Evolutionary conservation across 2,329 filamentous ascomycete genomes (phyloP).

Genomic region (Pseudogymnoascus sp.): DNA sequence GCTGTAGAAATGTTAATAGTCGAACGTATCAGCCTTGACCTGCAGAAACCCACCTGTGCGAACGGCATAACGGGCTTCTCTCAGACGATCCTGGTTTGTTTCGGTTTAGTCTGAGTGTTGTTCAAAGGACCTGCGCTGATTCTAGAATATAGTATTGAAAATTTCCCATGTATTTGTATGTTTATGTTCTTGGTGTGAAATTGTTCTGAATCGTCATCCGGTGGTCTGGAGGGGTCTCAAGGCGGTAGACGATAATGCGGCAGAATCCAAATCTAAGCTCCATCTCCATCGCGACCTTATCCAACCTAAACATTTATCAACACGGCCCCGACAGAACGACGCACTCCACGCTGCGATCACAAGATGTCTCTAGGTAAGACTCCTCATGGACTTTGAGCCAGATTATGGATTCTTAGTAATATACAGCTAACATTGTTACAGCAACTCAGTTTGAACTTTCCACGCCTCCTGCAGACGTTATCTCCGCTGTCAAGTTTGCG

Average conservation of each 20-base stretch:
- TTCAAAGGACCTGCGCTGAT: neutral
- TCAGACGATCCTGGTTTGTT: neutral
- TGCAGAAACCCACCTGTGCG: conserved; percentile 20
- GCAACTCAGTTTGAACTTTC: conserved; percentile 75
- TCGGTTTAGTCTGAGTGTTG: neutral
- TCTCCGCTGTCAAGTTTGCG: conserved; percentile 82
- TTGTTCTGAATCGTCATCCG: conserved; percentile 3
- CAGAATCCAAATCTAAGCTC: conserved; percentile 10
- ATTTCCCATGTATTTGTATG: neutral
- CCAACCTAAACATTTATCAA: conserved; percentile 1
- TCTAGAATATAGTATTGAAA: neutral
- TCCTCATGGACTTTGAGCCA: neutral
- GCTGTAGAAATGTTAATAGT: conserved; percentile 41
- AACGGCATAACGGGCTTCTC: conserved; percentile 25
- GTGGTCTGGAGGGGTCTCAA: conserved; percentile 3
- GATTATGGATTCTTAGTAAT: neutral
- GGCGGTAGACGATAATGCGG: neutral
- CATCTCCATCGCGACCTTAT: conserved; percentile 8
- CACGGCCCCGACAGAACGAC: neutral
- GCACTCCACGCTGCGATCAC: neutral
- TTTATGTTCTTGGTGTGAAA: neutral
- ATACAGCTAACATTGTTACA: conserved; percentile 25
- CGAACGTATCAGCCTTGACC: neutral
- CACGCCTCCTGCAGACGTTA: conserved; percentile 75
- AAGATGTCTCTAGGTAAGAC: conserved; percentile 6